A percentile compares a stretch with the other conserved stretches of the same genome.
Conservation (phyloP, 768 basidiomycete genomes). For the Leccinellum rugosiceps region DNA sequence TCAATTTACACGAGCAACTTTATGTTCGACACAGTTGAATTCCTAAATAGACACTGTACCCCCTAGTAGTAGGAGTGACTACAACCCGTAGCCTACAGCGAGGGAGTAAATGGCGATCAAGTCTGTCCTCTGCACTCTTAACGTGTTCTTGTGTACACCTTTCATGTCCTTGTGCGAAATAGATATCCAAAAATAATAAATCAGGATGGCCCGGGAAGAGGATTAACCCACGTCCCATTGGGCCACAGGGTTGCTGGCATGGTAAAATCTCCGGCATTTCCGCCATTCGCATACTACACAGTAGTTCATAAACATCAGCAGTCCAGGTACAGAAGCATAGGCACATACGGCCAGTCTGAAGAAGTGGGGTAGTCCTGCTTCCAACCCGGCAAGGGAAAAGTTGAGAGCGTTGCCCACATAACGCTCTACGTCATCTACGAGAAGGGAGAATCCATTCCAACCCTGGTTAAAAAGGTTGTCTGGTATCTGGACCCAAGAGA, state of each 20-base stretch:
- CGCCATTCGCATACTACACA: conserved; percentile 46
- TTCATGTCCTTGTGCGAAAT: background rate
- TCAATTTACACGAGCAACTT: conserved; percentile 14
- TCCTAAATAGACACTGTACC: conserved; percentile 1
- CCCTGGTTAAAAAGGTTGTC: conserved; percentile 27
- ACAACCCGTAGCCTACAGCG: background rate
- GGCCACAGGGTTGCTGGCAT: conserved; percentile 72
- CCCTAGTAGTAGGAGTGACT: no score
- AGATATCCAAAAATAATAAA: background rate
- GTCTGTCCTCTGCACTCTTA: background rate
- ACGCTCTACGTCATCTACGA: conserved; percentile 85
- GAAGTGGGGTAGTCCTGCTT: conserved; percentile 64
- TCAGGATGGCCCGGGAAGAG: conserved; percentile 61
- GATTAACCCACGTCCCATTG: conserved; percentile 81
- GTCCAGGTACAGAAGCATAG: background rate
- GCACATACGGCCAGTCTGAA: conserved; percentile 72
- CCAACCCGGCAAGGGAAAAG: conserved; percentile 63
- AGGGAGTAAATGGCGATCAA: background rate
- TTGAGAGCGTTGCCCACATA: conserved; percentile 70
- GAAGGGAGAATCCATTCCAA: conserved; percentile 76
- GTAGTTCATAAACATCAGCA: conserved; percentile 3
- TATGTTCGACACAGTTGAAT: conserved; percentile 18
- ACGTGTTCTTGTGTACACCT: background rate
- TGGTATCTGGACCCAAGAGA: conserved; percentile 55
- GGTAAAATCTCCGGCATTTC: conserved; percentile 69